These are phyloP conservation scores for Taxillus chinensis DNA, from an alignment of 164 flowering plant species.

Conservation along the genomic window DNA sequence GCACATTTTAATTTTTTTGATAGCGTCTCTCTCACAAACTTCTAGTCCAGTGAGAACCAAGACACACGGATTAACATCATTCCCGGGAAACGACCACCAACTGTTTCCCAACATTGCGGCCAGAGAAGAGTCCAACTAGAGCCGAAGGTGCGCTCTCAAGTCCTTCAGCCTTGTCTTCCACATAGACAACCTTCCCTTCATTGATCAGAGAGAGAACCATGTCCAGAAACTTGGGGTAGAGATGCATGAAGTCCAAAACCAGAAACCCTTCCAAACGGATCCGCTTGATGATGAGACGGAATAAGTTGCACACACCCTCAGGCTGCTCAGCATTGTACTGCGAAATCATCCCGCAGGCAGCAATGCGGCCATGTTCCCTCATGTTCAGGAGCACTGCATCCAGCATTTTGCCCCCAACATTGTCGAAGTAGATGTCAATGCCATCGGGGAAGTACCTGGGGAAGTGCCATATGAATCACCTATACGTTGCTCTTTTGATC, in stretches of 20 bases:
- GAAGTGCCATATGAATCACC: too few relatives aligned
- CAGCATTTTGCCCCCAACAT: slow-evolving; percentile 24
- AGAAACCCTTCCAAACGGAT: slow-evolving; percentile 17
- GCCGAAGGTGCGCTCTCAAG: slow-evolving; percentile 25
- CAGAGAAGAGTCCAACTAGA: slow-evolving; percentile 22
- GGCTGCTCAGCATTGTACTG: slow-evolving; percentile 15
- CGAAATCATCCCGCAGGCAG: slow-evolving; percentile 27
- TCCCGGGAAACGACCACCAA: slow-evolving; percentile 15
- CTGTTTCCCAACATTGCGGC: slow-evolving; percentile 33
- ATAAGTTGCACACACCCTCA: slow-evolving; percentile 17
- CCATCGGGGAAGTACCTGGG: slow-evolving; percentile 23
- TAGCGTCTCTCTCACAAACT: too few relatives aligned
- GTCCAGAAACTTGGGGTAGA: slow-evolving; percentile 17
- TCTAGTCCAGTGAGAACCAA: background rate
- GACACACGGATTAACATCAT: background rate
- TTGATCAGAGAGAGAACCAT: slow-evolving; percentile 5
- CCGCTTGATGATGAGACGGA: slow-evolving; percentile 7
- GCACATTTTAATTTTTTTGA: too few relatives aligned
- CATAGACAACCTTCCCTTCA: slow-evolving; percentile 19
- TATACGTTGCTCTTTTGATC: too few relatives aligned
- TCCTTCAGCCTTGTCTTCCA: slow-evolving; percentile 21
- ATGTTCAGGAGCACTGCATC: slow-evolving; percentile 28
- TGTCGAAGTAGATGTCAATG: slow-evolving; percentile 25
- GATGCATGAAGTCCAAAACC: slow-evolving; percentile 8
- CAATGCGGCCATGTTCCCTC: slow-evolving; percentile 18